Conservation (phyloP, 257 asterid species). For the Plectranthus barbatus region DNA sequence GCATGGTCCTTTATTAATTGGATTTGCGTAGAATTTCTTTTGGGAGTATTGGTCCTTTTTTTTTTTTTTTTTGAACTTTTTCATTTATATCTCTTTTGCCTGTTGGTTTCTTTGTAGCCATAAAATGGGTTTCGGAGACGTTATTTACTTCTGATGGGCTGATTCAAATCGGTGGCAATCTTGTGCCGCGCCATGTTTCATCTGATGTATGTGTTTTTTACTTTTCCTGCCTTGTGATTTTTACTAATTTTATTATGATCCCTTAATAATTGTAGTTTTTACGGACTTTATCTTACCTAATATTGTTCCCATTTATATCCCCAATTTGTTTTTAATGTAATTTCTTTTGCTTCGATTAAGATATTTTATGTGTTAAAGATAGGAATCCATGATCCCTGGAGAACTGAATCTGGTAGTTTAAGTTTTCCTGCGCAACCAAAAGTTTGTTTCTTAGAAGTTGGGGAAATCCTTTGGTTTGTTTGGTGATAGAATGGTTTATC, state of each 20-base stretch:
- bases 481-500: not conserved
- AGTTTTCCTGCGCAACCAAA: too few relatives aligned
- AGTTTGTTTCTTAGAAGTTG: not conserved
- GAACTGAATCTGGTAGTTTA: too few relatives aligned
- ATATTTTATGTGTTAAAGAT: too few relatives aligned
- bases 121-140: conserved; percentile 87
- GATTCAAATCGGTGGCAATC: conserved; percentile 84
- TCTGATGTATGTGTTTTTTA: conserved; percentile 39
- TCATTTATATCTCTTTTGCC: not conserved
- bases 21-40: not conserved
- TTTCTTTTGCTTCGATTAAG: too few relatives aligned
- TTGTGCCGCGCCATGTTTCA: conserved; percentile 64
- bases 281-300: not conserved
- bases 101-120: conserved; percentile 36
- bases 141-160: conserved; percentile 87
- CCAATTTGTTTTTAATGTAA: too few relatives aligned
- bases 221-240: not conserved
- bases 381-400: too few relatives aligned
- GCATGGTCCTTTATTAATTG: conserved; percentile 1
- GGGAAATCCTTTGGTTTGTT: not conserved
- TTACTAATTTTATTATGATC: not conserved
- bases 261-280: not conserved
- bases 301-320: too few relatives aligned
- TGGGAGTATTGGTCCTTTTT: too few relatives aligned
- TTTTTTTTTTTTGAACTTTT: too few relatives aligned